Base-by-base conservation (phyloP, 2,329 filamentous ascomycete genomes). In the Acarospora socialis region DNA sequence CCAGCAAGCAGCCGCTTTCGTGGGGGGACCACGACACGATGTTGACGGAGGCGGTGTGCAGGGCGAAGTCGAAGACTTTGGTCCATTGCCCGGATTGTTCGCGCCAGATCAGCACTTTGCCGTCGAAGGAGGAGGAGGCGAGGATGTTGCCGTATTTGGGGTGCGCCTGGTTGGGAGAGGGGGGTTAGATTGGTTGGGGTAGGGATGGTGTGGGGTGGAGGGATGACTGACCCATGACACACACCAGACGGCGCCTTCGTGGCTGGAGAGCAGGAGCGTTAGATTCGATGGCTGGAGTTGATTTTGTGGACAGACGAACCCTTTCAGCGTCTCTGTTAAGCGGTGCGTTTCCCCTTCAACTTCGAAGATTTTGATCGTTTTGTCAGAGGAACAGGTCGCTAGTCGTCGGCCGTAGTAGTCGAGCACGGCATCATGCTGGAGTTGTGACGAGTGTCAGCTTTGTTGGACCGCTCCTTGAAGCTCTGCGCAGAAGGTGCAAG, bases 281-380 rank as follows among this genome's bases (percentile, higher is more conserved):
- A 12, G 32, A 26, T 36, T 18, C 18, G 20, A 7, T 21, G 17
- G 6, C 20, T 28, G n/a, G 20, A 22, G 6, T 5, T 8, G 12
- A 13, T 13, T 10, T 15, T 20, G 7, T 5, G 9, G 25, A 21
- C 7, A 9, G 13, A 52, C 64, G 50, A 70, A 92, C 83, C 87
- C 87, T 62, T 92, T 93, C 44, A 98, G 65, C 16, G 90, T 98
- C 63, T 95, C 87, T 20, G 82, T 72, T 47, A 95, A 64, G 42
- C 81, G 73, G 60, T 98, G 87, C 45, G 78, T 72, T 48, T 95
- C 86, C 50, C 84, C 83, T 24, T 95, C 87, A 34, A 98, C 79
- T 60, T 98, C 90, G 54, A 94, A 98, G 53, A 98, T 95, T 66
- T 95, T 95, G 66, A 98, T 92, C 28, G 87, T 95, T 55, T 90